Conservation (phyloP, 768 basidiomycete genomes). For the Hydnum rufescens region DNA sequence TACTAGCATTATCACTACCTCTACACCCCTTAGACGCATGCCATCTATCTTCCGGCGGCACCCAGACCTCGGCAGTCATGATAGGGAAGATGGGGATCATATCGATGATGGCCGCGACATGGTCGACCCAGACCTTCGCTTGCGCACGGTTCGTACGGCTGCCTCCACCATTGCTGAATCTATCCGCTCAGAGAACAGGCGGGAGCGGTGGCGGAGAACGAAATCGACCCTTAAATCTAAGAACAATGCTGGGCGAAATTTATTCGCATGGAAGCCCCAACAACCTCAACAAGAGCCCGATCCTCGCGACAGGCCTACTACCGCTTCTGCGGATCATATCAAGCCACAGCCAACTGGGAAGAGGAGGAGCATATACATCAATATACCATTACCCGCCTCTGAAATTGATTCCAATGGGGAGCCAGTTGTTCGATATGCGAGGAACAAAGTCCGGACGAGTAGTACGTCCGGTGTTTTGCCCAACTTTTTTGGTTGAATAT, state of each 20-base stretch:
- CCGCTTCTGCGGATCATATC: not conserved
- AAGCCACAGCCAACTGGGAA: slow-evolving; percentile 25
- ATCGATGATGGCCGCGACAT: not conserved
- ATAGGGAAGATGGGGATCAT: slow-evolving; percentile 10
- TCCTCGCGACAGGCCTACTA: not conserved
- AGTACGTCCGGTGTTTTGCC: slow-evolving; percentile 32
- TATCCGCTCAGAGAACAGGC: slow-evolving; percentile 40
- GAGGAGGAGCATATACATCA: slow-evolving; percentile 67
- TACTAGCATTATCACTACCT: no score
- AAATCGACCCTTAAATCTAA: not conserved
- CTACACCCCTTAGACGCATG: not conserved
- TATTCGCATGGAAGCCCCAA: slow-evolving; percentile 6
- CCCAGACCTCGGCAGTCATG: slow-evolving; percentile 1
- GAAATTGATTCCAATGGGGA: slow-evolving; percentile 59
- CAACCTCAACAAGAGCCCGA: slow-evolving; percentile 11
- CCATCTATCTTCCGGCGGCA: slow-evolving; percentile 9
- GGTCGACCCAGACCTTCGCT: slow-evolving; percentile 60
- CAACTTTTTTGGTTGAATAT: not conserved
- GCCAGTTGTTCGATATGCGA: slow-evolving; percentile 53
- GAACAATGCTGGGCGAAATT: slow-evolving; percentile 10
- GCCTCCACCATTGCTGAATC: slow-evolving; percentile 80
- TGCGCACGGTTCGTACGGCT: slow-evolving; percentile 85
- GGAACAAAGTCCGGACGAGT: slow-evolving; percentile 88
- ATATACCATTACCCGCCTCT: slow-evolving; percentile 39
- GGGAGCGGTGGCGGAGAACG: slow-evolving; percentile 3